Evolutionary conservation across 2,329 filamentous ascomycete species (phyloP), one percentile per base, ranked within the genome.

Genomic region (Fusarium bactridioides): DNA sequence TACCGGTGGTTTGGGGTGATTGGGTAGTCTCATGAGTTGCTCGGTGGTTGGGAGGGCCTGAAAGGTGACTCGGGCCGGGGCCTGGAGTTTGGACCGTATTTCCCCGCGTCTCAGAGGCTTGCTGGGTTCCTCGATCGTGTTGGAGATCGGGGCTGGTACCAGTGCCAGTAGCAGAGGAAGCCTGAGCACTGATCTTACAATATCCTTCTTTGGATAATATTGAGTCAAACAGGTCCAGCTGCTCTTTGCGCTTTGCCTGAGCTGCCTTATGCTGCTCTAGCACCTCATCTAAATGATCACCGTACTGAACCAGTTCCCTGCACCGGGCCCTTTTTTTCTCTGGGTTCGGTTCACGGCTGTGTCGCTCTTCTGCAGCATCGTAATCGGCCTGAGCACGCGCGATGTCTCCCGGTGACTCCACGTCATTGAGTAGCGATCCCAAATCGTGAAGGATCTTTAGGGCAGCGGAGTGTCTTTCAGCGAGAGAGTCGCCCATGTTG

Each of bases 61-160:
- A 6, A 9, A 0, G 5, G 3, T n/a, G 31, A 11, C 3, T 15
- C 2, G 0, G 2, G 3, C 1, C 9, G 9, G 4, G 10, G 1
- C 7, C 33, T n/a, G 50, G 7, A 11, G 4, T 38, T 38, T 16
- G 50, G 9, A 21, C 3, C 23, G 5, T 3, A 4, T 5, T 21
- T 3, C 2, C 18, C 4, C 4, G 10, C n/a, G 23, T 21, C 5
- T 4, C 4, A 21, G 18, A 21, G 12, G 3, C 3, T 4, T 15
- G 33, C 5, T 16, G 6, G 4, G 23, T n/a, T 12, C 3, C 4
- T 38, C 3, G 33, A 37, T 38, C 7, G n/a, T 31, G 7, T 1
- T 33, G 13, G 15, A 12, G 45, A 9, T n/a, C 21, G 4, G 5
- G 9, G 12, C 9, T 50, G 29, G 21, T 35, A n/a, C 5, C 44